A percentile compares a stretch with the other conserved stretches of the same genome.
These are phyloP conservation scores for Omphalotus olearius DNA, from an alignment of 1,284 basidiomycete genomes.

Conservation along the genomic window DNA sequence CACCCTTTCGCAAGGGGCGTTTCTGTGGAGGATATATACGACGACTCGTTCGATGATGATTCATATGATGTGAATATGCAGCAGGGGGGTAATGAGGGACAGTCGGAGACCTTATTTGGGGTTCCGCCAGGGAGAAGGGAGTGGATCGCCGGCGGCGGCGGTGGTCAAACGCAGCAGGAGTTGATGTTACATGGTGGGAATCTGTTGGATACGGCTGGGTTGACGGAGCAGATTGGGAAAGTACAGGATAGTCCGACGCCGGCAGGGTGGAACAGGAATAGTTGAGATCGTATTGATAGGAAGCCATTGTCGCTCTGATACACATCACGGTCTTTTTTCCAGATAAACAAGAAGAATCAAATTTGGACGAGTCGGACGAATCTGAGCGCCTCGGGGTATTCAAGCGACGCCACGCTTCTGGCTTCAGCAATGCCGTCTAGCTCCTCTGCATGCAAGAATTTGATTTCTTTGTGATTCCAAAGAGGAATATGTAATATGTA, in stretches of 20 bases:
- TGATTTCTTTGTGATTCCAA: too few relatives aligned
- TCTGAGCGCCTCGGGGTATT: too few relatives aligned
- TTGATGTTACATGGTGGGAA: constrained; percentile 57
- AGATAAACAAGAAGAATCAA: too few relatives aligned
- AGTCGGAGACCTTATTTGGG: neutral
- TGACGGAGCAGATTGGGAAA: constrained; percentile 45
- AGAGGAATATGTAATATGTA: too few relatives aligned
- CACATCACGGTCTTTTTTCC: too few relatives aligned
- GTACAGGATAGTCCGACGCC: constrained; percentile 66
- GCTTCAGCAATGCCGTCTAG: too few relatives aligned
- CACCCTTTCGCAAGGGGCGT: constrained; percentile 48
- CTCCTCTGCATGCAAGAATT: too few relatives aligned
- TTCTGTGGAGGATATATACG: constrained; percentile 23
- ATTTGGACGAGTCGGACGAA: too few relatives aligned
- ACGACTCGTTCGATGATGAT: constrained; percentile 34
- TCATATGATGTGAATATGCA: constrained; percentile 50
- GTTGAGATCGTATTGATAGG: too few relatives aligned
- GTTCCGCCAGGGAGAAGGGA: constrained; percentile 20
- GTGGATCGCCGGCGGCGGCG: constrained; percentile 16
- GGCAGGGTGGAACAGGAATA: constrained; percentile 16
- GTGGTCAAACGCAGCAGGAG: constrained; percentile 14
- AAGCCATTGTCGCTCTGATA: too few relatives aligned
- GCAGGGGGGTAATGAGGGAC: constrained; percentile 12
- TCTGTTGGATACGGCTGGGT: constrained; percentile 57
- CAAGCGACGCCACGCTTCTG: too few relatives aligned